A percentile compares a stretch with the other conserved stretches of the same genome.
phyloP scores from a whole-genome alignment of 108 stramenopile genomes.

The Mediolabrus comicus region DNA sequence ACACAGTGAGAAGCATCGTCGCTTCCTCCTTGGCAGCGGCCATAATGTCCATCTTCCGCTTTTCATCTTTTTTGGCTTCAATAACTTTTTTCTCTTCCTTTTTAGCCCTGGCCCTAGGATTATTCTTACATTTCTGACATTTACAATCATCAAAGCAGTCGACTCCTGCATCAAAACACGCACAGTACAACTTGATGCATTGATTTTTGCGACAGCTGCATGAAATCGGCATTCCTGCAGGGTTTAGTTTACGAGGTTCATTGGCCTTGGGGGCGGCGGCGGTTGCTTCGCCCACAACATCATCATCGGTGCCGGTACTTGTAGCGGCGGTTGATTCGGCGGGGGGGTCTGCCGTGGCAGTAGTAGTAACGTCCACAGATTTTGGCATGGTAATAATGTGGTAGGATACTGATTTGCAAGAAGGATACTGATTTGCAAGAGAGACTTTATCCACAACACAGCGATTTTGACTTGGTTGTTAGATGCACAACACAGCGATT shows the following conservation, averaged over 20 bases:
- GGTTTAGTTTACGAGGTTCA: background rate
- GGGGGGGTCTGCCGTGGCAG: too few species aligned
- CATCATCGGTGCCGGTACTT: too few species aligned
- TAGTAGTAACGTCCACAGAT: too few species aligned
- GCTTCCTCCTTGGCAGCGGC: constrained; percentile 2
- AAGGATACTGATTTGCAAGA: too few species aligned
- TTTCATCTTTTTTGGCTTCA: constrained; percentile 1
- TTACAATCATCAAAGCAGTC: constrained; percentile 1
- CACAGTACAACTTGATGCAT: background rate
- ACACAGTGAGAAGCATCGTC: constrained; percentile 6
- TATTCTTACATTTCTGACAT: constrained; percentile 18
- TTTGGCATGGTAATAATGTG: too few species aligned
- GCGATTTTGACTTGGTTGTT: too few species aligned
- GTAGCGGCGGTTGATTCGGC: too few species aligned
- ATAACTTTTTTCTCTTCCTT: background rate
- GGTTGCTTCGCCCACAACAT: background rate
- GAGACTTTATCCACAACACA: too few species aligned
- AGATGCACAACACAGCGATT: too few species aligned
- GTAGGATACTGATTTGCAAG: too few species aligned
- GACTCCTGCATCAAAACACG: constrained; percentile 25
- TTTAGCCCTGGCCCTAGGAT: background rate
- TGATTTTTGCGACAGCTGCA: background rate
- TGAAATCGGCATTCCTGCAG: background rate
- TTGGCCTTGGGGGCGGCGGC: constrained; percentile 8
- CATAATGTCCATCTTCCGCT: background rate